These are phyloP conservation scores for Calonectria hawksworthii DNA, from an alignment of 2,329 filamentous ascomycete genomes.

Conservation along the genomic window DNA sequence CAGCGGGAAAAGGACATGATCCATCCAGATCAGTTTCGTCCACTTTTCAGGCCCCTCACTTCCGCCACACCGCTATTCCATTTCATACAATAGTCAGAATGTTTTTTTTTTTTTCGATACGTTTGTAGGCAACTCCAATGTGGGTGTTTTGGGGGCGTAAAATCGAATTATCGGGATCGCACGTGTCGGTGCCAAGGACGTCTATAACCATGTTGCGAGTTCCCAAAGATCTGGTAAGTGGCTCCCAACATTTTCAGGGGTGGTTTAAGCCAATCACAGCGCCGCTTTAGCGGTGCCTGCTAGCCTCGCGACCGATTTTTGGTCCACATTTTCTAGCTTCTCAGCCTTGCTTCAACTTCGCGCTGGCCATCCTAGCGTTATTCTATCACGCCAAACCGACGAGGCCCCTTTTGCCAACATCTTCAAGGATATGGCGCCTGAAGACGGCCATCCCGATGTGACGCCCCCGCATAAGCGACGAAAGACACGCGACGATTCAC, in stretches of 20 bases:
- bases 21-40: background rate
- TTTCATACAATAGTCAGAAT: background rate
- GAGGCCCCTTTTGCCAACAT: background rate
- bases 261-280: constrained; percentile 39
- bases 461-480: constrained; percentile 51
- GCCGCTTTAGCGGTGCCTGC: background rate
- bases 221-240: constrained; percentile 41
- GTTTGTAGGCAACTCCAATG: background rate
- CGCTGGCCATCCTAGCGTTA: background rate
- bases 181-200: constrained; percentile 11
- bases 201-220: constrained; percentile 19
- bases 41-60: background rate
- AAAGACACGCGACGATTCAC: constrained; percentile 49
- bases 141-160: constrained; percentile 14
- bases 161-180: background rate
- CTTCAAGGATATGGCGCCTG: constrained; percentile 46
- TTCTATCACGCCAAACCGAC: background rate
- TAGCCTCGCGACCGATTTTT: constrained; percentile 16
- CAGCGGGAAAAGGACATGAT: too few species aligned
- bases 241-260: constrained; percentile 44
- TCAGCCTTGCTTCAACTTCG: constrained; percentile 40
- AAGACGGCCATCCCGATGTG: constrained; percentile 41
- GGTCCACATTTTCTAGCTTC: background rate
- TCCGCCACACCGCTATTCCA: background rate
- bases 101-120: background rate